Conservation (phyloP, 176 grass and related monocot species). For the Hyparrhenia diplandra region DNA sequence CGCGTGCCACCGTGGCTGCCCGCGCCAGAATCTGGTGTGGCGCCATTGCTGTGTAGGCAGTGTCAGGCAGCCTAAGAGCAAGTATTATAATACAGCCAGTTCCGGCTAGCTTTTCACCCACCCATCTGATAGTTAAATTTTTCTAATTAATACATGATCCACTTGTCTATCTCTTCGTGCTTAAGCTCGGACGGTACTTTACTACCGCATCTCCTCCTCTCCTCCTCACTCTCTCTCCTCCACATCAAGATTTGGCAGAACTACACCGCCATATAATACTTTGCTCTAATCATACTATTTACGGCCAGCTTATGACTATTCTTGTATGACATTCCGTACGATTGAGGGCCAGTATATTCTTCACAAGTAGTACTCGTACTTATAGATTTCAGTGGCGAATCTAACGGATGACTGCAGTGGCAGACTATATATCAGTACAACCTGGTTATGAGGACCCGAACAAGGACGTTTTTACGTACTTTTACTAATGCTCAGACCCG, state of each 20-base stretch:
- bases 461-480: not conserved
- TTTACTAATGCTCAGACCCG: not conserved
- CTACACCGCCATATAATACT: no score
- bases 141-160: no score
- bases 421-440: not conserved
- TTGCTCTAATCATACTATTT: not conserved
- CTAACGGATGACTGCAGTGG: not conserved
- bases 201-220: no score
- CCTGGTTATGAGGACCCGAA: not conserved
- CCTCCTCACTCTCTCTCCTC: no score
- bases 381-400: not conserved
- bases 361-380: not conserved
- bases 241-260: no score
- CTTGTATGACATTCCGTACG: not conserved
- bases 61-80: not conserved
- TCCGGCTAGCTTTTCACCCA: no score
- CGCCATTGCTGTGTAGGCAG: not conserved
- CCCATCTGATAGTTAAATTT: no score
- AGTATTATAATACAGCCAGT: no score
- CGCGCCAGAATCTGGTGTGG: conserved; percentile 1
- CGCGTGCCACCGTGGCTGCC: conserved; percentile 15
- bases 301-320: not conserved
- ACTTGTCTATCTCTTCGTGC: no score
- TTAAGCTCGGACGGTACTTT: no score
- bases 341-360: not conserved